Evolutionary conservation across 2,329 filamentous ascomycete genomes (phyloP), one percentile per base, ranked within the genome.

Genomic region (Drechslera avenae): DNA sequence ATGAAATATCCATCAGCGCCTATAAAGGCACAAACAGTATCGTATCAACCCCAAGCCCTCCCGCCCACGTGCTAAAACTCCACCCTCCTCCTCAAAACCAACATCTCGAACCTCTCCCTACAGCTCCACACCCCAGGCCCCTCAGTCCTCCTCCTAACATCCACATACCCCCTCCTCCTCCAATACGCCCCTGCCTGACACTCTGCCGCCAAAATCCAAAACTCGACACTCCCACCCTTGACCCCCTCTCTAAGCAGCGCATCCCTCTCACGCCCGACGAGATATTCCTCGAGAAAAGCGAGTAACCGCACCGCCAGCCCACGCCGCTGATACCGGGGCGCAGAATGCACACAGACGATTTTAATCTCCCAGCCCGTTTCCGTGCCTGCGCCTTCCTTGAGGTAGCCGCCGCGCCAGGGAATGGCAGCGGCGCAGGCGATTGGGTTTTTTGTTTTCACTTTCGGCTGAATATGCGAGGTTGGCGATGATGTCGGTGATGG

Each of bases 351-450:
- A 35, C 57, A 62, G 1, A 70, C 61, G 1, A 56, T 57, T 21
- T 69, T 69, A 7, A 67, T 53, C 26, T 70, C 67, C 62, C 61
- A 70, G 1, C 67, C 67, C 8, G 44, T 23, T 43, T 69, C 66
- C 1, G 19, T 37, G 0, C 26, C 41, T 2, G 58, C 46, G 14
- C 56, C 56, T 39, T 66, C 57, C 17, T 54, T 54, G 3, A 37
- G 37, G 57, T 53, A 63, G 2, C 62, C 66, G 3, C 64, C 66
- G 33, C 36, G 43, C 66, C 66, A 69, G 1, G 63, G 62, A 5
- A 68, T 42, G 1, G 58, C 57, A 1, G 53, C 59, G 9, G 64
- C 59, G 21, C 59, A 64, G 5, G 63, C 66, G 16, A 69, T 45
- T 0, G 64, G 39, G 39, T 59, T 66, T 2, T 43, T 52, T 1